Conservation (phyloP, 441 rosid species). For the Capsella rubella region DNA sequence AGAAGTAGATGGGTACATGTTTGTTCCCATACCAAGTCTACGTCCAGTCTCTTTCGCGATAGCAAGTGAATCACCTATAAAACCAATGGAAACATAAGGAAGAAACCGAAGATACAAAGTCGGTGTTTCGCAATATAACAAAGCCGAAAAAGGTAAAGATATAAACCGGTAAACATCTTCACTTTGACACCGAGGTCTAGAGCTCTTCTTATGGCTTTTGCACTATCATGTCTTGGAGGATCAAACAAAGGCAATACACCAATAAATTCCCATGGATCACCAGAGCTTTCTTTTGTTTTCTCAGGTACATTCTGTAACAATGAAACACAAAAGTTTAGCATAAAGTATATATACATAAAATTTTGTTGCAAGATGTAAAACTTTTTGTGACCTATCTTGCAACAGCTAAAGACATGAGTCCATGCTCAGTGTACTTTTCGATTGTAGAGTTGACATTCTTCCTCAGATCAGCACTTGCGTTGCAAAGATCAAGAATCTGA, state of each 20-base stretch:
- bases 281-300: constrained; percentile 62
- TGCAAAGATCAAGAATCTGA: constrained; percentile 77
- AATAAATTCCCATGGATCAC: constrained; percentile 75
- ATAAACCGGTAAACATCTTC: constrained; percentile 89
- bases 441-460: constrained; percentile 66
- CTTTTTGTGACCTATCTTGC: constrained; percentile 58
- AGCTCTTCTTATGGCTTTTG: constrained; percentile 91
- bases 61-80: constrained; percentile 86
- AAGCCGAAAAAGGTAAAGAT: background rate
- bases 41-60: constrained; percentile 68
- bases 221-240: constrained; percentile 94
- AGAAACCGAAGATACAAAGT: background rate
- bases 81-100: background rate
- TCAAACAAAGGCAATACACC: constrained; percentile 77
- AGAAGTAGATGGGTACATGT: constrained; percentile 63
- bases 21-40: constrained; percentile 66
- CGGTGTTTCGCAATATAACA: background rate
- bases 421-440: constrained; percentile 82
- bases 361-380: background rate
- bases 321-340: background rate
- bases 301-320: constrained; percentile 62
- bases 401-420: constrained; percentile 78
- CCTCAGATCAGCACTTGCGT: constrained; percentile 66
- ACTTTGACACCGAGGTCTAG: constrained; percentile 93
- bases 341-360: background rate